Base-by-base conservation (phyloP, 768 basidiomycete genomes). In the Pholiota microspora region DNA sequence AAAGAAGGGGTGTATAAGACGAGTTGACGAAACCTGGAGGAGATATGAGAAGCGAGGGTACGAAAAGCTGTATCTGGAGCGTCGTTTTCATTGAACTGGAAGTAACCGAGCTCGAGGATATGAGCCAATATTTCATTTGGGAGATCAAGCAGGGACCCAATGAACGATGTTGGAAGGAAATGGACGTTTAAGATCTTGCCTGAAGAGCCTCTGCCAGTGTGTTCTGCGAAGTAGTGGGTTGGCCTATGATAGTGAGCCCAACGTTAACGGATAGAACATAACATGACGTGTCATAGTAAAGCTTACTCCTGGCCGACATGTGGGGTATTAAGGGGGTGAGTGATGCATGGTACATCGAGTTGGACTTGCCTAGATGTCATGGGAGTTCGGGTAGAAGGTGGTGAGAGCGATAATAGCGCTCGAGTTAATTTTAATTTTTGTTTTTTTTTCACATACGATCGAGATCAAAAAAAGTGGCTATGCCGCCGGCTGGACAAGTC, bases 81-180 rank as follows among this genome's bases (percentile, higher is more conserved):
- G 15, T 6, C 55, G 35, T 48, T 53, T 35, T 35, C 52, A n/a
- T 42, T 47, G 51, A 25, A 49, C 21, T 62, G 54, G 45, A 69
- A 64, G 58, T 61, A 67, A 4, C 65, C 65, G 6, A 54, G 54
- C 54, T 71, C 67, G 18, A 69, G 51, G 54, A 71, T 64, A 31
- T 62, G 60, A 1, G 65, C 61, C n/a, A 71, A 50, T 18, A 70
- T 51, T 51, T 71, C 70, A 49, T 64, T 69, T 6, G 70, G 69
- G 24, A 71, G 47, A 4, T 54, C n/a, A 59, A 58, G 16, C 56
- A 62, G 12, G 5, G 23, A 29, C n/a, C 28, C 18, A 23, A 18
- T n/a, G 13, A 31, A 35, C 13, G 45, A 10, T 55, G 15, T 18
- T 25, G 31, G 16, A 27, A 21, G 50, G 3, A 8, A 55, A 42